Percentiles rank a stretch among this genome's conserved stretches.
Conservation (phyloP, 116 monocot species). For the Cymodocea nodosa region DNA sequence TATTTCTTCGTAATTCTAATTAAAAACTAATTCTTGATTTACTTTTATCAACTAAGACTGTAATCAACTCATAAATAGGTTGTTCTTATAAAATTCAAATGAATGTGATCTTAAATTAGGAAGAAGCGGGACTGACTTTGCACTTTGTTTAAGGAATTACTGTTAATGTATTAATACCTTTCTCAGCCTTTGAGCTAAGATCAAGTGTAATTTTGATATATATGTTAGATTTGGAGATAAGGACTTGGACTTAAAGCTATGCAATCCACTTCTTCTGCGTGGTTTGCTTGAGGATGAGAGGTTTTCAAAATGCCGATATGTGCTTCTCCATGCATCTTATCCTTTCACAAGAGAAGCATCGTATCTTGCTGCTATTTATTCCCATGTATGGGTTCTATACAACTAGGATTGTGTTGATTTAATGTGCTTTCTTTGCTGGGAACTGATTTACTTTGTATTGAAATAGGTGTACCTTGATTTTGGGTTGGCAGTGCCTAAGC, state of each 20-base stretch:
- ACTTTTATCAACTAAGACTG: too few relatives aligned
- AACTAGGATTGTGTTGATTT: background rate
- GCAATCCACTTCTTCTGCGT: conserved; percentile 89
- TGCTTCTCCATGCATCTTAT: conserved; percentile 97
- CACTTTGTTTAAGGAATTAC: too few relatives aligned
- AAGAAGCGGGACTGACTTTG: too few relatives aligned
- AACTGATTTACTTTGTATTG: conserved; percentile 7
- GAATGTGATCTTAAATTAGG: too few relatives aligned
- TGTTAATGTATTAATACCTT: too few relatives aligned
- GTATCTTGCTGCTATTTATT: conserved; percentile 93
- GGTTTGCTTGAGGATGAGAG: conserved; percentile 69
- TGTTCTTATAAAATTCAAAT: too few relatives aligned
- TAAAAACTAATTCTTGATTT: too few relatives aligned
- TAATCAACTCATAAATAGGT: too few relatives aligned
- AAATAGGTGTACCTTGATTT: conserved; percentile 96
- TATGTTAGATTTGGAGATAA: conserved; percentile 94
- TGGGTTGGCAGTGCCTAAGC: conserved; percentile 91
- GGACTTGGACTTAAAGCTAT: conserved; percentile 72
- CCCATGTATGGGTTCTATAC: conserved; percentile 52
- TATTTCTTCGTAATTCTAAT: too few relatives aligned
- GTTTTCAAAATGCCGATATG: conserved; percentile 69
- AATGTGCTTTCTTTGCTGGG: background rate
- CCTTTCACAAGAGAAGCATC: conserved; percentile 98
- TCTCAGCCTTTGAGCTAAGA: too few relatives aligned
- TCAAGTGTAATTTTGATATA: too few relatives aligned